Conservation (phyloP, 176 grass and related monocot genomes). For the Oryza glumipatula region DNA sequence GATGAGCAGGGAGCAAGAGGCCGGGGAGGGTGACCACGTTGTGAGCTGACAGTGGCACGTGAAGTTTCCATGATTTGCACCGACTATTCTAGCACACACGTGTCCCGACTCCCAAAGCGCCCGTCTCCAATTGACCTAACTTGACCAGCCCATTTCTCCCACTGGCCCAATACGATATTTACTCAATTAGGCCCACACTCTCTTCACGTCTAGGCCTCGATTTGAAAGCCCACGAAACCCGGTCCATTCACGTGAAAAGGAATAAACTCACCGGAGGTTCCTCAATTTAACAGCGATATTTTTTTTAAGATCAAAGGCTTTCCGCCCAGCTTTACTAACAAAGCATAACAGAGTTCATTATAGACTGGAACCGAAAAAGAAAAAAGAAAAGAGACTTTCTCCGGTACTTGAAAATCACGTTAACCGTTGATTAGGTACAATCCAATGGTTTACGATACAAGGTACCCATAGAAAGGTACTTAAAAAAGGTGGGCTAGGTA, state of each 20-base stretch:
- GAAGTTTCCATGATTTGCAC: constrained; percentile 6
- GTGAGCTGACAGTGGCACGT: constrained; percentile 25
- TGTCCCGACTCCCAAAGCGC: neutral
- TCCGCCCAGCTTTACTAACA: too few species aligned
- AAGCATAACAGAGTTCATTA: too few species aligned
- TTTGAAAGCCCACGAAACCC: neutral
- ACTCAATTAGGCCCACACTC: neutral
- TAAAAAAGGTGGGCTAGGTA: too few species aligned
- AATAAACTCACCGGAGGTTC: too few species aligned
- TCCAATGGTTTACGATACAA: too few species aligned
- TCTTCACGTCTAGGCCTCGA: neutral
- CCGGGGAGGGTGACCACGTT: constrained; percentile 11
- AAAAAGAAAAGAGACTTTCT: too few species aligned
- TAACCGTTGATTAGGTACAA: too few species aligned
- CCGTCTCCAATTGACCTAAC: neutral
- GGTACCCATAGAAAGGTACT: too few species aligned
- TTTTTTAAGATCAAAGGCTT: too few species aligned
- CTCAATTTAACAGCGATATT: too few species aligned
- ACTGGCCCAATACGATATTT: neutral
- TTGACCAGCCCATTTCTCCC: neutral
- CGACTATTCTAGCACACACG: neutral
- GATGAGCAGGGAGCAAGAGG: neutral
- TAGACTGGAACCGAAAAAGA: too few species aligned
- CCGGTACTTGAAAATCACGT: too few species aligned
- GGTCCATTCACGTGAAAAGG: neutral